A percentile compares a stretch with the other conserved stretches of the same genome.
phyloP scores from a whole-genome alignment of 225 moss, liverwort and hornwort genomes.

The Asterella californica region DNA sequence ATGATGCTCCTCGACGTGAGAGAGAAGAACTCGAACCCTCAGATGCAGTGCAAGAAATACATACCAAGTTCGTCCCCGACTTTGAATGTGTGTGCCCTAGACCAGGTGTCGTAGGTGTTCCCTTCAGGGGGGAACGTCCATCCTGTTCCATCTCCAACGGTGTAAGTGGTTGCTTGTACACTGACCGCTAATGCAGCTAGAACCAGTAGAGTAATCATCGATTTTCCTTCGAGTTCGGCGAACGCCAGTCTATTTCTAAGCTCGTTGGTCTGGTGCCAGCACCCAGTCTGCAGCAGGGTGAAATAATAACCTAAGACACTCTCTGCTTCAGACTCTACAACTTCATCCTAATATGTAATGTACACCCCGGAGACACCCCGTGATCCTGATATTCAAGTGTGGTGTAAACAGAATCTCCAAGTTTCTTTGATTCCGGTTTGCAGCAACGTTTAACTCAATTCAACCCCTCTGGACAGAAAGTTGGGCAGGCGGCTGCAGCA shows the following conservation, averaged over 20 bases:
- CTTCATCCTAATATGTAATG: background rate
- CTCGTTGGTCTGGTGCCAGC: background rate
- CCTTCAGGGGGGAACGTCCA: conserved; percentile 4
- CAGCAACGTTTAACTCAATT: background rate
- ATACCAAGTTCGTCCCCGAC: conserved; percentile 20
- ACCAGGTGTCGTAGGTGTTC: conserved; percentile 9
- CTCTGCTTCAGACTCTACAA: background rate
- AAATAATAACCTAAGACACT: background rate
- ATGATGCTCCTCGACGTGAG: background rate
- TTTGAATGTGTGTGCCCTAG: background rate
- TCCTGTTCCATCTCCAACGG: conserved; percentile 7
- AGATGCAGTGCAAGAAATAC: background rate
- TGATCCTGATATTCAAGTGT: background rate
- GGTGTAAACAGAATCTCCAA: background rate
- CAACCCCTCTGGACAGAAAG: background rate
- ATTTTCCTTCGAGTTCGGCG: background rate
- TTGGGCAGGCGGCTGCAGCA: background rate
- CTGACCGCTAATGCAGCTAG: background rate
- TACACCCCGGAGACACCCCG: background rate
- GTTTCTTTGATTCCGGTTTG: background rate
- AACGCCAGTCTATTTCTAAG: conserved; percentile 1
- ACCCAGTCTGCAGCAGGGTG: background rate
- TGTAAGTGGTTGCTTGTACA: conserved; percentile 3
- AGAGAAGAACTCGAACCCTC: background rate
- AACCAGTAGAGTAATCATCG: conserved; percentile 1